Evolutionary conservation across 2,329 filamentous ascomycete species (phyloP).

Genomic region (Pyrenophora teres): DNA sequence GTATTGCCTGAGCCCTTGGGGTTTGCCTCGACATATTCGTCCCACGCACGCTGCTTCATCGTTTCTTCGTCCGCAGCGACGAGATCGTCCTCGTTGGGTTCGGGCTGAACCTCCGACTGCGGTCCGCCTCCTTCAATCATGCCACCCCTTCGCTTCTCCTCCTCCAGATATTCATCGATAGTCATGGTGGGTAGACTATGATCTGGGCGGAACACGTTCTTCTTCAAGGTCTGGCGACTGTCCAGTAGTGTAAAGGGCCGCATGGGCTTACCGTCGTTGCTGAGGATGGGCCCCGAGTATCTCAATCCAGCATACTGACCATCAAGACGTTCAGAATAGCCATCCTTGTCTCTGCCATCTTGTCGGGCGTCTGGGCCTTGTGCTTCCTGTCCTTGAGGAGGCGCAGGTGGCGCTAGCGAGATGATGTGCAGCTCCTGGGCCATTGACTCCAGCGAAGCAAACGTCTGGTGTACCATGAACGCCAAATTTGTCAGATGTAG

Average conservation of each 20-base stretch:
- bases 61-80: conserved; percentile 89
- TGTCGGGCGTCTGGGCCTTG: conserved; percentile 53
- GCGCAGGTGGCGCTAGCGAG: conserved; percentile 67
- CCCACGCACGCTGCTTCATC: conserved; percentile 92
- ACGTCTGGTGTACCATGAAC: conserved; percentile 76
- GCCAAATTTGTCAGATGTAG: conserved; percentile 77
- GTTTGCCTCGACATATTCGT: conserved; percentile 91
- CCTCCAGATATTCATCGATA: conserved; percentile 96
- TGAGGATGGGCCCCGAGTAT: conserved; percentile 73
- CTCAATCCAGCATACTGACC: conserved; percentile 48
- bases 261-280: conserved; percentile 78
- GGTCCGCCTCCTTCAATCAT: conserved; percentile 91
- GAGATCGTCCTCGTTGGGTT: conserved; percentile 86
- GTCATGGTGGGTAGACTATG: conserved; percentile 97
- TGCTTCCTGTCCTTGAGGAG: conserved; percentile 48
- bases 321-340: conserved; percentile 78
- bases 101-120: conserved; percentile 67
- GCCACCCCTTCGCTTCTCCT: conserved; percentile 80
- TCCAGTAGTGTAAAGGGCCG: conserved; percentile 88
- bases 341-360: conserved; percentile 55
- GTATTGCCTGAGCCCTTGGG: conserved; percentile 84
- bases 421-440: conserved; percentile 85
- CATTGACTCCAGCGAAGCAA: conserved; percentile 85
- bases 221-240: conserved; percentile 72
- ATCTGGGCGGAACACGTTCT: conserved; percentile 84